Percentiles rank a stretch among this genome's conserved stretches.
These are phyloP conservation scores for Pleurotus platypus DNA, from an alignment of 768 basidiomycete genomes.

Conservation along the genomic window DNA sequence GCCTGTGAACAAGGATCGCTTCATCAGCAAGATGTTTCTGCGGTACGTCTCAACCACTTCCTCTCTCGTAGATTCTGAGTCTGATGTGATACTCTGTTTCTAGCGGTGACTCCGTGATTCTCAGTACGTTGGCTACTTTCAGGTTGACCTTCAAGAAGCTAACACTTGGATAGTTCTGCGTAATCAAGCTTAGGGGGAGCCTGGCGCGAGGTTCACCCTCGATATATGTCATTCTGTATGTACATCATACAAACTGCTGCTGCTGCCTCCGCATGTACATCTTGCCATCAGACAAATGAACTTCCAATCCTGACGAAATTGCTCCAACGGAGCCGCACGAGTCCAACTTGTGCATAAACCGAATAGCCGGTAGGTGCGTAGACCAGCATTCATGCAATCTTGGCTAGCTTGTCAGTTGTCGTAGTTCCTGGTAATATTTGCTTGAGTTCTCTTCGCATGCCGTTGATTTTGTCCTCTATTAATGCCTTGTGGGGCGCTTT, in stretches of 20 bases:
- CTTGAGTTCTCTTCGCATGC: constrained; percentile 56
- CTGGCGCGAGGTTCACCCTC: constrained; percentile 1
- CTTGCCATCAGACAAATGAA: no score
- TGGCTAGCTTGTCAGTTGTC: constrained; percentile 1
- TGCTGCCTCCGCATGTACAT: no score
- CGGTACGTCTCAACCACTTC: constrained; percentile 44
- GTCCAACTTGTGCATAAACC: not conserved
- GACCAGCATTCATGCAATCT: not conserved
- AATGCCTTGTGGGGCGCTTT: constrained; percentile 32
- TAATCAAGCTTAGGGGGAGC: constrained; percentile 52
- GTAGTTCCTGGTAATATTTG: constrained; percentile 45
- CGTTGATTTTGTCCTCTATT: constrained; percentile 60
- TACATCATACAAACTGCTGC: not conserved
- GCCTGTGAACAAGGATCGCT: constrained; percentile 97
- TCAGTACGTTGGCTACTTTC: constrained; percentile 60
- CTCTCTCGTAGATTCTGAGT: constrained; percentile 3
- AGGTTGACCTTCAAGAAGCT: constrained; percentile 18
- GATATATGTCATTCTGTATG: not conserved
- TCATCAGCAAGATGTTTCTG: constrained; percentile 99
- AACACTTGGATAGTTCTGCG: constrained; percentile 60
- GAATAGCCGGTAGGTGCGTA: not conserved
- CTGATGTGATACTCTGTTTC: constrained; percentile 10
- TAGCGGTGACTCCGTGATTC: constrained; percentile 96
- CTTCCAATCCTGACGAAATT: no score
- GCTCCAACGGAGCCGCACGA: no score